Conservation (phyloP, 2,329 filamentous ascomycete genomes). For the Leptographium procerum region DNA sequence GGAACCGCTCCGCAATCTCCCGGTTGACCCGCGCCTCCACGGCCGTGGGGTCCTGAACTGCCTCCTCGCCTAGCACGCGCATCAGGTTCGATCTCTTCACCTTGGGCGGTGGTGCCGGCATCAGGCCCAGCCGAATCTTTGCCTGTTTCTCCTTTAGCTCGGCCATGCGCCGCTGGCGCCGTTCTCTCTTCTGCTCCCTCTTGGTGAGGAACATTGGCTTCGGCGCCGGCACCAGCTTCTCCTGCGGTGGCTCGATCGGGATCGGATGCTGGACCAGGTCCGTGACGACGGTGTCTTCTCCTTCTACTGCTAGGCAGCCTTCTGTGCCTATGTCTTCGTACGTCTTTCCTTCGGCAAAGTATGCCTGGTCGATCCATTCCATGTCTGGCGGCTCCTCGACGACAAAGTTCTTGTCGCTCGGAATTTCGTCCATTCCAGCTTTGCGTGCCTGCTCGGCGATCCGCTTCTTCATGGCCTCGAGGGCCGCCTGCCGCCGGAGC, state of each 20-base stretch:
- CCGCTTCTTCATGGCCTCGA: slow-evolving; percentile 90
- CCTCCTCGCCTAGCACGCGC: slow-evolving; percentile 84
- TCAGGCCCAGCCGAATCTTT: slow-evolving; percentile 83
- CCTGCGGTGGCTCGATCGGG: slow-evolving; percentile 80
- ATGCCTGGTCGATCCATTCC: slow-evolving; percentile 95
- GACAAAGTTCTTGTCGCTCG: slow-evolving; percentile 82
- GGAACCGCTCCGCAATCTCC: slow-evolving; percentile 78
- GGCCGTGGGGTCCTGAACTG: slow-evolving; percentile 90
- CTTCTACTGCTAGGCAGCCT: slow-evolving; percentile 47
- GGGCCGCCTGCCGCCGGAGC: slow-evolving; percentile 70
- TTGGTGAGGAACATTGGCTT: slow-evolving; percentile 89
- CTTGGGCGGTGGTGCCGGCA: slow-evolving; percentile 84
- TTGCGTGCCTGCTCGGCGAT: slow-evolving; percentile 81
- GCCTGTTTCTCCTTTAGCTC: slow-evolving; percentile 94
- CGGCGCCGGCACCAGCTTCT: slow-evolving; percentile 63
- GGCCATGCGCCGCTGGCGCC: slow-evolving; percentile 80
- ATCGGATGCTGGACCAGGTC: slow-evolving; percentile 89
- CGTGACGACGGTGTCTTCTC: slow-evolving; percentile 78
- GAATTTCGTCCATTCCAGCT: slow-evolving; percentile 86
- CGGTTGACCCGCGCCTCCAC: slow-evolving; percentile 89
- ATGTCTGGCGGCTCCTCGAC: slow-evolving; percentile 75
- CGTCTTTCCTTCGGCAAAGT: slow-evolving; percentile 57
- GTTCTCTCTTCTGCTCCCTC: slow-evolving; percentile 83
- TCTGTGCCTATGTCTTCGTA: slow-evolving; percentile 62
- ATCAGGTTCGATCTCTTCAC: slow-evolving; percentile 97